Conservation (phyloP, 495 filamentous ascomycete species). For the Hyaloscypha finlandica region DNA sequence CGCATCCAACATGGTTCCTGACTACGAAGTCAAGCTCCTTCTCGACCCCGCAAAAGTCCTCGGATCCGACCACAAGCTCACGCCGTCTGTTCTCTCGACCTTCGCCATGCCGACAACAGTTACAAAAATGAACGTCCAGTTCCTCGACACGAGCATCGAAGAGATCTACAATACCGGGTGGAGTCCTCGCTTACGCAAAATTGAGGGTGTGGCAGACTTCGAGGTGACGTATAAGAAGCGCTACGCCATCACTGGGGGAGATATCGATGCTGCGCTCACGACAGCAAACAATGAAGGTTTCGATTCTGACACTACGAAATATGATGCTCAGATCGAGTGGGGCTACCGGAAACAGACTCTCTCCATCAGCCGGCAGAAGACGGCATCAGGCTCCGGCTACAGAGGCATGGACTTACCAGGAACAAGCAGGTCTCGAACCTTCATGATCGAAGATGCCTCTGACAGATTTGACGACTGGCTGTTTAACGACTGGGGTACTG, state of each 20-base stretch:
- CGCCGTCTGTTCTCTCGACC: conserved; percentile 29
- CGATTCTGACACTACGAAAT: conserved; percentile 30
- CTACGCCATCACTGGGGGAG: conserved; percentile 27
- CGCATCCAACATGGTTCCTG: conserved; percentile 23
- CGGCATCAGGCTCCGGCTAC: conserved; percentile 18
- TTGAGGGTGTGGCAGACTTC: conserved; percentile 30
- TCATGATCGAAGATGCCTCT: conserved; percentile 34
- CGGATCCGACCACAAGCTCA: conserved; percentile 32
- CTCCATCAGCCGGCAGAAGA: conserved; percentile 33
- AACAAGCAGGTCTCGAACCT: conserved; percentile 20
- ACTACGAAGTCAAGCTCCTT: conserved; percentile 39
- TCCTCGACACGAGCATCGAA: conserved; percentile 34
- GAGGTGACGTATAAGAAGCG: conserved; percentile 41
- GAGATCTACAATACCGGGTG: conserved; percentile 37
- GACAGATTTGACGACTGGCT: conserved; percentile 34
- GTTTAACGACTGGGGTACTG: conserved; percentile 27
- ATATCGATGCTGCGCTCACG: conserved; percentile 32
- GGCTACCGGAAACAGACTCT: conserved; percentile 35
- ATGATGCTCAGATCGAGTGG: conserved; percentile 39
- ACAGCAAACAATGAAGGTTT: conserved; percentile 33
- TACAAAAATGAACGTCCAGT: conserved; percentile 37
- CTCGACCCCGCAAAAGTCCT: conserved; percentile 32
- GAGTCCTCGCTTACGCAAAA: conserved; percentile 39
- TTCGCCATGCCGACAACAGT: conserved; percentile 32
- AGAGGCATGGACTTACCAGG: conserved; percentile 31